phyloP scores from a whole-genome alignment of 306 rosid genomes.

The Quercus agrifolia region DNA sequence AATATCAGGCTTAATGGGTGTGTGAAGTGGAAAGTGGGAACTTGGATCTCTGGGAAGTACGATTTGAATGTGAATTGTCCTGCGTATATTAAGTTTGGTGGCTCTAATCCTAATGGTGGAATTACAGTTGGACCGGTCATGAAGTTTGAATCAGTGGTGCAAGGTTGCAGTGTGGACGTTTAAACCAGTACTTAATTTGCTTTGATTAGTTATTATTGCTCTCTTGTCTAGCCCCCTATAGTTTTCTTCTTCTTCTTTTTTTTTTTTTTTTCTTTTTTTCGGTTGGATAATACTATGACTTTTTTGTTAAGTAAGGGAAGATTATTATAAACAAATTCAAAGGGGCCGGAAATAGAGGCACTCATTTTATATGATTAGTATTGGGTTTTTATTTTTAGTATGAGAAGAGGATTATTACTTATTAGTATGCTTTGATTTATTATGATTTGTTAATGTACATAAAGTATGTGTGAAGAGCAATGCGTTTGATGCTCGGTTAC shows the following conservation, averaged over 20 bases:
- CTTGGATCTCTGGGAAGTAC: constrained; percentile 65
- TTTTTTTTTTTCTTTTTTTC: background rate
- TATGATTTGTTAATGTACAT: too few species aligned
- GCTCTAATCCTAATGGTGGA: constrained; percentile 13
- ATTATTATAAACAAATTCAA: background rate
- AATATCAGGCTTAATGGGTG: constrained; percentile 50
- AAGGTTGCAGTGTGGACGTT: constrained; percentile 64
- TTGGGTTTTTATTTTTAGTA: background rate
- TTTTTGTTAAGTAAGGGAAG: background rate
- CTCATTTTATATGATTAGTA: background rate
- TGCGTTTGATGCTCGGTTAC: too few species aligned
- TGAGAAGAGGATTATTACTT: too few species aligned
- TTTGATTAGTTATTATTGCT: background rate
- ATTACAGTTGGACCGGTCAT: constrained; percentile 24
- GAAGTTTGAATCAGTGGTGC: constrained; percentile 54
- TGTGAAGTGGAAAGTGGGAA: constrained; percentile 78
- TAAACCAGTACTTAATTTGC: constrained; percentile 5
- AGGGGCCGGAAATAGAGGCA: background rate
- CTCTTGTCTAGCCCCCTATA: background rate
- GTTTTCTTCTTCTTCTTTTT: background rate
- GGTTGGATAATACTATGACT: background rate
- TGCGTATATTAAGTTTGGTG: constrained; percentile 48
- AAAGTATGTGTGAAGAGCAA: too few species aligned
- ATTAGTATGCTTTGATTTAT: too few species aligned
- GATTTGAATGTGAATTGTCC: constrained; percentile 64